Conservation (phyloP, 495 filamentous ascomycete species). For the Halenospora varia region DNA sequence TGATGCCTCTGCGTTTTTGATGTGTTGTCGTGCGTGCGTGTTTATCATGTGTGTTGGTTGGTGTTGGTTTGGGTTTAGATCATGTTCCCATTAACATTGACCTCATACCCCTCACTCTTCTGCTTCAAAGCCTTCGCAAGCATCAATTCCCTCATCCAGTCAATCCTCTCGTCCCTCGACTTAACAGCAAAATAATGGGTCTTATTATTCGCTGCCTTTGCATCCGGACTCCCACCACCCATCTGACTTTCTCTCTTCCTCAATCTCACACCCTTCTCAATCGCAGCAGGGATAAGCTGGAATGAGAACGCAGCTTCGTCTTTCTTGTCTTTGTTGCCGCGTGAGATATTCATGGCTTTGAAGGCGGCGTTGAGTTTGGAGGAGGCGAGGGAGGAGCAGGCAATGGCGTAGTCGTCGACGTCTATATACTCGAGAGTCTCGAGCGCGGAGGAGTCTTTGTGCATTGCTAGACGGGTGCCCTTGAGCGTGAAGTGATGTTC, state of each 20-base stretch:
- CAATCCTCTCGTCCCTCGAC: slow-evolving; percentile 81
- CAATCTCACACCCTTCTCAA: slow-evolving; percentile 39
- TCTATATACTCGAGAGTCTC: slow-evolving; percentile 79
- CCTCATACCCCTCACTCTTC: slow-evolving; percentile 74
- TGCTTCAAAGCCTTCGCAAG: slow-evolving; percentile 84
- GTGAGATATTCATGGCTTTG: slow-evolving; percentile 71
- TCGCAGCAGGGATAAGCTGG: slow-evolving; percentile 78
- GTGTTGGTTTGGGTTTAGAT: slow-evolving; percentile 44
- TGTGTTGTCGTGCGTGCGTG: too few species aligned
- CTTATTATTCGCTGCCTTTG: slow-evolving; percentile 57
- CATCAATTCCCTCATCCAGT: slow-evolving; percentile 99
- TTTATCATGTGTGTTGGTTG: too few species aligned
- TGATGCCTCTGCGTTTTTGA: background rate
- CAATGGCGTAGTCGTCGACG: slow-evolving; percentile 92
- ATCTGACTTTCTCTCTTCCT: slow-evolving; percentile 41
- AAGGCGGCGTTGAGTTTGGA: slow-evolving; percentile 84
- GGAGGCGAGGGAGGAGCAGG: slow-evolving; percentile 71
- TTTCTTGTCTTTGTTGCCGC: slow-evolving; percentile 45
- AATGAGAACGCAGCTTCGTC: slow-evolving; percentile 70
- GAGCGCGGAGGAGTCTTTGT: slow-evolving; percentile 56
- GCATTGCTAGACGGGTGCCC: slow-evolving; percentile 81
- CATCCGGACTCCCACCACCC: slow-evolving; percentile 32
- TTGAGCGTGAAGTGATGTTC: slow-evolving; percentile 82
- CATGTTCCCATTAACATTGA: slow-evolving; percentile 78
- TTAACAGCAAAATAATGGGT: slow-evolving; percentile 93